Percentiles rank a stretch among this genome's conserved stretches.
These are phyloP conservation scores for Heterobasidion parviporum DNA, from an alignment of 1,284 basidiomycete genomes.

Conservation along the genomic window DNA sequence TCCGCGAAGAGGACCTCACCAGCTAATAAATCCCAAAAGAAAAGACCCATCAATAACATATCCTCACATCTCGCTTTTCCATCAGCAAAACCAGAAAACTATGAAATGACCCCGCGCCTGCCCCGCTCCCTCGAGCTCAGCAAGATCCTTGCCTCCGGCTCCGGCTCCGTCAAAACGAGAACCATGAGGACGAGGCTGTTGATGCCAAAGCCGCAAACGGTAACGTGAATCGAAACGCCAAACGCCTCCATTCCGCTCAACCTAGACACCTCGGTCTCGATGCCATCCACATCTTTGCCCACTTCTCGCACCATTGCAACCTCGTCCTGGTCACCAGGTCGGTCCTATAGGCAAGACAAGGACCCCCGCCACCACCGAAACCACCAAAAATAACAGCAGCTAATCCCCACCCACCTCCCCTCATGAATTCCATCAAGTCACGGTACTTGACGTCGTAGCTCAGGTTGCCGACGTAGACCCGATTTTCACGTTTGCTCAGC, in stretches of 20 bases:
- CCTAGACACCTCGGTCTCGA: not conserved
- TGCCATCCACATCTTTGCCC: not conserved
- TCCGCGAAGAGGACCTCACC: constrained; percentile 98
- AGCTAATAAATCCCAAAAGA: constrained; percentile 78
- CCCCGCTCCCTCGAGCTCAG: constrained; percentile 1
- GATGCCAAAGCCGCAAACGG: constrained; percentile 1
- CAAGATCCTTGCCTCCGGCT: not conserved
- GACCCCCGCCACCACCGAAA: constrained; percentile 2
- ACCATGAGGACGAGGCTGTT: not conserved
- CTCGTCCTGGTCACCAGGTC: constrained; percentile 1
- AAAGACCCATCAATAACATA: constrained; percentile 74
- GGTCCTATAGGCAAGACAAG: constrained; percentile 5
- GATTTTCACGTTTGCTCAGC: constrained; percentile 92
- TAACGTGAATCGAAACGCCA: not conserved
- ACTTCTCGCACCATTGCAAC: not conserved
- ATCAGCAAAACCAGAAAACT: constrained; percentile 36
- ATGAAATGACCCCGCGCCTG: constrained; percentile 32
- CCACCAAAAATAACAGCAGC: constrained; percentile 25
- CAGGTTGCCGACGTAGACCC: constrained; percentile 97
- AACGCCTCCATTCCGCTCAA: not conserved
- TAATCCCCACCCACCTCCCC: constrained; percentile 92
- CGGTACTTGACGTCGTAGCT: constrained; percentile 96
- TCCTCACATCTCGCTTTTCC: constrained; percentile 71
- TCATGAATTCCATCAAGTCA: constrained; percentile 97
- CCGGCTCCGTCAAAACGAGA: not conserved